Evolutionary conservation across 768 basidiomycete genomes (phyloP), one percentile per base, ranked within the genome.

Genomic region (Russula ochroleuca): DNA sequence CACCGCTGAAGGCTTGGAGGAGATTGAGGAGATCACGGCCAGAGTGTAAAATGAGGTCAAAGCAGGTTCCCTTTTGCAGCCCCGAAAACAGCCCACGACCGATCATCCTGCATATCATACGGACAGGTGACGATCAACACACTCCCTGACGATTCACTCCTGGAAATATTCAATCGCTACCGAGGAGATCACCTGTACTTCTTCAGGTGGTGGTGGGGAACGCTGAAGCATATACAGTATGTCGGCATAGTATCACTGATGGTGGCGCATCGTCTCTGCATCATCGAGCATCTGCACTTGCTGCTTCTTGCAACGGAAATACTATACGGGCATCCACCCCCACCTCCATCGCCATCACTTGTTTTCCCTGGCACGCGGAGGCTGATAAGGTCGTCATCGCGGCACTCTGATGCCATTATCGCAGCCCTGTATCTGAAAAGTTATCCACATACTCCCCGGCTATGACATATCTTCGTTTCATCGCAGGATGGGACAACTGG

Each of bases 181-280:
- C 23, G 47, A 48, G n/a, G 25, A 48, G 47, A 48, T 25, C 21
- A 14, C 5, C 47, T 48, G 13, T 48, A 48, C 47, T 45, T 45
- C 43, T n/a, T 45, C 43, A 48, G n/a, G n/a, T n/a, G 23, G 47
- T 48, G 47, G 47, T 52, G 51, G 51, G 33, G 37, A 52, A 19
- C 51, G 2, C 19, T 53, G n/a, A n/a, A 13, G 35, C 11, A 2
- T 28, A 38, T 1, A n/a, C n/a, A n/a, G 35, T 53, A 13, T 53
- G 52, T 19, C 33, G 21, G n/a, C n/a, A n/a, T n/a, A n/a, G n/a
- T n/a, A n/a, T n/a, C n/a, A n/a, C 14, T 38, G 37, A 53, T 53
- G 52, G 52, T 37, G 52, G 23, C 37, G 35, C 5, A 14, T 53
- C 52, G 11, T 53, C n/a, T 25, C 38, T 23, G 35, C 21, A 9